Evolutionary conservation across 73 alveolate genomes (phyloP).

Genomic region (Breviolum minutum): DNA sequence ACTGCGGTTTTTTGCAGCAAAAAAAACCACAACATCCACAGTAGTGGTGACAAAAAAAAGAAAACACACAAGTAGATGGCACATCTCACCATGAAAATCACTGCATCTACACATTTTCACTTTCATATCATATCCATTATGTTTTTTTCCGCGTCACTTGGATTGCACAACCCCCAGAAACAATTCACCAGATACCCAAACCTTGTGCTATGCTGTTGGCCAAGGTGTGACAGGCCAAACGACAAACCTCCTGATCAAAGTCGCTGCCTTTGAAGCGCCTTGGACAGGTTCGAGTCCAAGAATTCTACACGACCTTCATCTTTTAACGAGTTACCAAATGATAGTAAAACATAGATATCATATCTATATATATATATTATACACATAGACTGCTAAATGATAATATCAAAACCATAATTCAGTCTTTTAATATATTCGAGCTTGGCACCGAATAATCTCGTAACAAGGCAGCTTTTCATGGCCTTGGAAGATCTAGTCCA

Average conservation of each 20-base stretch:
- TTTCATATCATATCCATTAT: neutral
- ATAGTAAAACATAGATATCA: no score
- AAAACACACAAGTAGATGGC: neutral
- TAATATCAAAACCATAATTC: no score
- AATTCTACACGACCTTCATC: neutral
- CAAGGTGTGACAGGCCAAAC: conserved; percentile 37
- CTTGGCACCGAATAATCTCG: no score
- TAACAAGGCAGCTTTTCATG: no score
- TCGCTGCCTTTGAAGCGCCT: conserved; percentile 94
- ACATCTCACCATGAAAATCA: neutral
- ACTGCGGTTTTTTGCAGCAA: neutral
- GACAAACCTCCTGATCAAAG: conserved; percentile 41
- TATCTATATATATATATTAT: no score
- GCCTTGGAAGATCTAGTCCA: conserved; percentile 33
- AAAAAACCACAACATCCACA: no score
- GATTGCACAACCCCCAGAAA: neutral
- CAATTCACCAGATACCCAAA: neutral
- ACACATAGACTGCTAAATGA: neutral
- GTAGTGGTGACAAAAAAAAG: neutral
- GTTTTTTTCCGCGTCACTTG: no score
- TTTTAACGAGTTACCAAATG: no score
- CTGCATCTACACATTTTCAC: neutral
- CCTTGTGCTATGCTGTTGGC: conserved; percentile 79
- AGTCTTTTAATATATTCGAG: no score
- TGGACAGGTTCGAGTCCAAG: neutral